Percentiles rank a stretch among this genome's conserved stretches.
Evolutionary conservation across 352 stramenopile species (phyloP).

Genomic region (Pythium plurisporium): DNA sequence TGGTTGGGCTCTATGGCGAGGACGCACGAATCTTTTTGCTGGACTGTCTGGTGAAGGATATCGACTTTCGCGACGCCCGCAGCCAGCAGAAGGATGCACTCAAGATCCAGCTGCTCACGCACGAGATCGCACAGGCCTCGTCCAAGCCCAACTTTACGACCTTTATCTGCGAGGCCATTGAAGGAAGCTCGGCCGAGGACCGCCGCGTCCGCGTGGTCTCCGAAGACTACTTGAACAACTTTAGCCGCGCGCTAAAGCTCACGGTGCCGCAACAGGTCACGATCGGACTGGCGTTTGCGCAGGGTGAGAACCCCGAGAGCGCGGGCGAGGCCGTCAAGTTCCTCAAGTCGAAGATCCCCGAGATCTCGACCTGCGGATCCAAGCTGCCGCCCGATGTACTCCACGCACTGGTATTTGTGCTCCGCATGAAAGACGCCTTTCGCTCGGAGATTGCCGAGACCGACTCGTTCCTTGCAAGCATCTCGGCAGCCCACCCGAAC

Average conservation of each 20-base stretch:
- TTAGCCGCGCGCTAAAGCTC: constrained; percentile 80
- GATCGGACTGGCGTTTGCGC: constrained; percentile 74
- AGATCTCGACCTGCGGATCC: constrained; percentile 74
- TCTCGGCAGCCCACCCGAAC: constrained; percentile 78
- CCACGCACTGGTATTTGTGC: constrained; percentile 76
- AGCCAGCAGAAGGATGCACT: constrained; percentile 81
- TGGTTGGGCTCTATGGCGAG: constrained; percentile 90
- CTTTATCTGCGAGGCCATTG: constrained; percentile 84
- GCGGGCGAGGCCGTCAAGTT: constrained; percentile 67
- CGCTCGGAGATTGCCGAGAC: constrained; percentile 66
- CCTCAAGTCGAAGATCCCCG: constrained; percentile 75
- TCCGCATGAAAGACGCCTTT: constrained; percentile 80
- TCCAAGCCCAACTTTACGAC: constrained; percentile 89
- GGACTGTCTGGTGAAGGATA: constrained; percentile 89
- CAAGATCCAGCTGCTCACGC: constrained; percentile 87
- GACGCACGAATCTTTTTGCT: constrained; percentile 89
- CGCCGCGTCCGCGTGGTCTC: constrained; percentile 45
- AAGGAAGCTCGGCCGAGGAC: constrained; percentile 46
- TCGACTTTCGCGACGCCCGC: constrained; percentile 85
- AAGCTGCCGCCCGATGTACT: constrained; percentile 85
- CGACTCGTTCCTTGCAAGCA: constrained; percentile 82
- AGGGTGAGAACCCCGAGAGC: constrained; percentile 59
- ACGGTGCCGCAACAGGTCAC: constrained; percentile 84
- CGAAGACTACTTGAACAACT: constrained; percentile 75
- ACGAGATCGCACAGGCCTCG: constrained; percentile 87